phyloP scores from a whole-genome alignment of 2,329 filamentous ascomycete species.

The Colletotrichum orbiculare region DNA sequence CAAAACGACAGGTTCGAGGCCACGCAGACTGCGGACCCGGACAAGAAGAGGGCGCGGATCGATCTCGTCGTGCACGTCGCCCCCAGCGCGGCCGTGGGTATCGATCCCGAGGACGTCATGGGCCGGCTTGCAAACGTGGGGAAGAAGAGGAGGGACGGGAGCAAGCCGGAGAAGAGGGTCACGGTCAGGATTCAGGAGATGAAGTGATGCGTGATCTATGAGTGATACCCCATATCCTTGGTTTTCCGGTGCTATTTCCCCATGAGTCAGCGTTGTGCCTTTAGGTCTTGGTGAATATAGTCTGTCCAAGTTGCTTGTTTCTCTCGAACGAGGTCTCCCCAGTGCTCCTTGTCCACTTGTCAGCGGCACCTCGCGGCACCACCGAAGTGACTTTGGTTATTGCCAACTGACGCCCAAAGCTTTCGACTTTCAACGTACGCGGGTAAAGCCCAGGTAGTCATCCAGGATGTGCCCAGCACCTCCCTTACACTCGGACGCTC shows the following conservation, averaged over 20 bases:
- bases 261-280: neutral
- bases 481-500: conserved; percentile 31
- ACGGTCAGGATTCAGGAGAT: conserved; percentile 33
- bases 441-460: conserved; percentile 37
- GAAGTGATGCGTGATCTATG: conserved; percentile 18
- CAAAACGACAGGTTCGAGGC: conserved; percentile 37
- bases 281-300: too few species aligned
- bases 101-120: conserved; percentile 48
- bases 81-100: conserved; percentile 42
- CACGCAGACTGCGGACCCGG: conserved; percentile 40
- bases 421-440: conserved; percentile 30
- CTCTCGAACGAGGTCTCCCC: too few species aligned
- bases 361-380: too few species aligned
- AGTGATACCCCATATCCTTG: conserved; percentile 11
- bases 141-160: conserved; percentile 35
- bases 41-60: conserved; percentile 48
- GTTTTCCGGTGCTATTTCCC: neutral
- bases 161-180: conserved; percentile 35
- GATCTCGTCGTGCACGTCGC: conserved; percentile 50
- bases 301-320: too few species aligned
- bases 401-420: neutral
- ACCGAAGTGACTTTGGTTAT: neutral
- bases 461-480: conserved; percentile 34
- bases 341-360: too few species aligned
- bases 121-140: conserved; percentile 31